A percentile compares a stretch with the other conserved stretches of the same genome.
Conservation (phyloP, 1,139 yeast species). For the Taiozyma onychis region DNA sequence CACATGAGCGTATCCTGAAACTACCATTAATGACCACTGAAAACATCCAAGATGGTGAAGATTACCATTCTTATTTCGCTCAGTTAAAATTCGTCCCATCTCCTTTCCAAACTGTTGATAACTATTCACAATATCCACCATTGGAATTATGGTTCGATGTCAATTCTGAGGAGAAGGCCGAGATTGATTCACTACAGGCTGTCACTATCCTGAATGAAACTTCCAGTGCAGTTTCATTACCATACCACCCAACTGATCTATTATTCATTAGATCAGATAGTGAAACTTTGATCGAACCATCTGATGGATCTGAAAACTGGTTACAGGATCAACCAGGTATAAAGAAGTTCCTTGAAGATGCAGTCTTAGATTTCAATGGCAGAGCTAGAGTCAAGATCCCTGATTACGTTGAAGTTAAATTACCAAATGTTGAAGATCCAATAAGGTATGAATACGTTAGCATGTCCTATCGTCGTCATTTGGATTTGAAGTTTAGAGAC, state of each 20-base stretch:
- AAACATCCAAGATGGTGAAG: slow-evolving; percentile 19
- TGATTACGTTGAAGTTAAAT: slow-evolving; percentile 32
- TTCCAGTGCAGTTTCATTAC: slow-evolving; percentile 15
- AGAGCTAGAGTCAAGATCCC: slow-evolving; percentile 31
- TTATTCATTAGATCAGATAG: slow-evolving; percentile 19
- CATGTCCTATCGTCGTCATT: slow-evolving; percentile 37
- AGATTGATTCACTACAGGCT: slow-evolving; percentile 30
- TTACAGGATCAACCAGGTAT: slow-evolving; percentile 45
- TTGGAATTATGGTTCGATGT: slow-evolving; percentile 51
- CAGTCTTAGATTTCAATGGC: slow-evolving; percentile 37
- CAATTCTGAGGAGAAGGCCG: slow-evolving; percentile 36
- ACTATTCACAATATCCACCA: slow-evolving; percentile 38
- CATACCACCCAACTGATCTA: slow-evolving; percentile 15
- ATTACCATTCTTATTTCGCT: slow-evolving; percentile 38
- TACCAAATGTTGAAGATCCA: slow-evolving; percentile 28
- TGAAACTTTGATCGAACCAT: slow-evolving; percentile 12
- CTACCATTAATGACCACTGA: slow-evolving; percentile 23
- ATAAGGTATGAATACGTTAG: slow-evolving; percentile 42
- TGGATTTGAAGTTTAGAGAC: slow-evolving; percentile 35
- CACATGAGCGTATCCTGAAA: slow-evolving; percentile 33
- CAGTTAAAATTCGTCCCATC: slow-evolving; percentile 48
- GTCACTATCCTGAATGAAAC: slow-evolving; percentile 14
- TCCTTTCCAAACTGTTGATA: slow-evolving; percentile 26
- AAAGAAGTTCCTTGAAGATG: slow-evolving; percentile 33
- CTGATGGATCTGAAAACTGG: slow-evolving; percentile 26